phyloP scores from a whole-genome alignment of 192 early-diverging fungal genomes.

The Obelidium mucronatum region DNA sequence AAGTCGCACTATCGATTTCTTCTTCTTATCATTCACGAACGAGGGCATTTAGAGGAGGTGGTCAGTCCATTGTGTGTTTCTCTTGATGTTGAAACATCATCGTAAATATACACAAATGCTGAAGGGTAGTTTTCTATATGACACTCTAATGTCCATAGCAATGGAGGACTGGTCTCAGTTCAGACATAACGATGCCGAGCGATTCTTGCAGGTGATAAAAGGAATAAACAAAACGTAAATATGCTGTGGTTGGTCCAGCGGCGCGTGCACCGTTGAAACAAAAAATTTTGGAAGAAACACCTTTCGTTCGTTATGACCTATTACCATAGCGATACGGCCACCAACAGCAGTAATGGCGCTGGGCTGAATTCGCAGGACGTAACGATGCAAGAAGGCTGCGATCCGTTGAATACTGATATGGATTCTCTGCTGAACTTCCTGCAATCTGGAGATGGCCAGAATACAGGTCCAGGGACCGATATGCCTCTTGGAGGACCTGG shows the following conservation, averaged over 20 bases:
- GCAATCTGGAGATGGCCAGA: too few species aligned
- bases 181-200: conserved; percentile 29
- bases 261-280: too few species aligned
- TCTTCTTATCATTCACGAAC: background rate
- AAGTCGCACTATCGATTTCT: background rate
- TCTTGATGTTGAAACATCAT: conserved; percentile 11
- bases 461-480: too few species aligned
- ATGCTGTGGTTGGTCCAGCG: too few species aligned
- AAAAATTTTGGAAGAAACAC: too few species aligned
- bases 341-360: background rate
- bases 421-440: too few species aligned
- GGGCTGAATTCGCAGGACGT: background rate
- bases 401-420: too few species aligned
- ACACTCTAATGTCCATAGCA: conserved; percentile 12
- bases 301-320: background rate
- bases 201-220: conserved; percentile 7
- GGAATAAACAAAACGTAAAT: background rate
- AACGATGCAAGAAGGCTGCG: background rate
- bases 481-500: too few species aligned
- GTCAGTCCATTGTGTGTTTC: conserved; percentile 22
- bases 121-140: background rate
- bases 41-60: background rate
- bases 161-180: conserved; percentile 31
- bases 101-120: background rate
- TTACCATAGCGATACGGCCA: background rate